Evolutionary conservation across 1,284 basidiomycete species (phyloP), one percentile per base, ranked within the genome.

Genomic region (Fereydounia khargensis): DNA sequence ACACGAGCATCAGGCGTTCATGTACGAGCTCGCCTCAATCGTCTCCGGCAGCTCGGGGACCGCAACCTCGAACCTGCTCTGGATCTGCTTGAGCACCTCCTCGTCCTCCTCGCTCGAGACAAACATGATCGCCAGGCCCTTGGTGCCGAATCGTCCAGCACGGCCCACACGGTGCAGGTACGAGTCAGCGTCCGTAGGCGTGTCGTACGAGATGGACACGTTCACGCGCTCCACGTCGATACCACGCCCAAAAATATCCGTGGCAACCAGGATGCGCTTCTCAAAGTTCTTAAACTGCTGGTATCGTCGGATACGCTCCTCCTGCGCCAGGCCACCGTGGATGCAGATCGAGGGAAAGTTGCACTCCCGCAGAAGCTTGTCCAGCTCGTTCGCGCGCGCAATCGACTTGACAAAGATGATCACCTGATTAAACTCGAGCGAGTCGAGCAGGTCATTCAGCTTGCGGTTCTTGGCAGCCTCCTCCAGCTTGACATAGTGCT

Each of bases 321-420:
- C 90, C 77, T 98, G 95, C 31, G 84, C 82, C 25, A 99, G 80
- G 25, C 87, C 91, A 27, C 92, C 97, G 78, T 98, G 95, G 63
- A 99, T 97, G 70, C 86, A 88, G 74, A 99, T 98, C 74, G 87
- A 90, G 1, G 95, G 95, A 82, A 99, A 98, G 79, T 95, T 96
- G 81, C 94, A 98, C 42, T 92, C 91, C 33, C 92, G 88, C 34
- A 99, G 81, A 13, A 99, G 81, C 77, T 92, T 91, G 81, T 99
- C 94, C 59, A 99, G 80, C 78, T 97, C 91, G 50, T 92, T 92
- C 3, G 95, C 95, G 56, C 95, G 87, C 24, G 88, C 87, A 39
- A 97, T 91, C 8, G 92, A 96, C 79, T 97, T 98, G 65, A 98
- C 95, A 68, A 99, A 99, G 71, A 98, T 99, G 64, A 96, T 94